Evolutionary conservation across 2,329 filamentous ascomycete species (phyloP), one percentile per base, ranked within the genome.

Genomic region (Clonostachys solani): DNA sequence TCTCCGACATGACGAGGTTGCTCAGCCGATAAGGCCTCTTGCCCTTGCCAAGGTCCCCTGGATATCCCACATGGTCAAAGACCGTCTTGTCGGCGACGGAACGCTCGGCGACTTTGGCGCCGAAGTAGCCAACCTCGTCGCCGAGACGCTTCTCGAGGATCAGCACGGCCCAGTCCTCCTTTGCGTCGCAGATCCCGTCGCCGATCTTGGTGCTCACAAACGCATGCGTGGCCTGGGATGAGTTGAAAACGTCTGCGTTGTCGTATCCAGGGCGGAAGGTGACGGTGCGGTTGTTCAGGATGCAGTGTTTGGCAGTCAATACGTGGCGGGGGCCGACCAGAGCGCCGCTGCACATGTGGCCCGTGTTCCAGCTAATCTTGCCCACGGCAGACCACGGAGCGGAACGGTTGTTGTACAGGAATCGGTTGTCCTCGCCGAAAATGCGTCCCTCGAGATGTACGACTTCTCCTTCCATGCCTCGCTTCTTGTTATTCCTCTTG

Each of bases 291-390:
- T 52, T 51, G 13, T 47, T 44, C 6, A 53, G 53, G 19, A 57
- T 47, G 45, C 56, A 60, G 49, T 60, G 58, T 23, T 54, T 54
- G 6, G 58, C 58, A 3, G 56, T 60, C 6, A 53, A 49, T 2
- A 60, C 53, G 40, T 60, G 58, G 18, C 58, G 56, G 12, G 57
- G 55, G 5, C 58, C 58, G 40, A 60, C 50, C 10, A 60, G 47
- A 6, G 56, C 52, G 13, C 54, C 56, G 5, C 53, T 56, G 48
- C 57, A 60, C 37, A 46, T 49, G n/a, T 51, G 47, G 6, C 56
- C 56, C 17, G 48, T 51, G 36, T 49, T 53, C 41, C 53, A 52
- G 8, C 45, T 35, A 23, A 59, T 12, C 17, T 53, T 50, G 5
- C 57, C 56, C 43, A 56, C 51, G 18, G 54, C 41, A 8, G 43